These are phyloP conservation scores for Rhizophagus prolifer DNA, from an alignment of 192 early-diverging fungal species.

Conservation along the genomic window DNA sequence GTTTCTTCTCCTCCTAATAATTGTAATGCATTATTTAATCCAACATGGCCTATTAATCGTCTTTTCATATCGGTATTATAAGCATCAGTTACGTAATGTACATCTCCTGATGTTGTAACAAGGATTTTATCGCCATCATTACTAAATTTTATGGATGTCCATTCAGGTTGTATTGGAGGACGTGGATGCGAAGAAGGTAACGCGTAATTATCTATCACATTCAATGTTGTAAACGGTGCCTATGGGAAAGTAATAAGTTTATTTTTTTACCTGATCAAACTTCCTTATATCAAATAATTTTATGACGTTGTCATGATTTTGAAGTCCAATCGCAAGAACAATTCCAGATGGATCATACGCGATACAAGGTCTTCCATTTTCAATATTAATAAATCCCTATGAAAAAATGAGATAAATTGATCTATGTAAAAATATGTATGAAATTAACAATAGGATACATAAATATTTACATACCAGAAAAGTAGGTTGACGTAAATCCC, in stretches of 20 bases:
- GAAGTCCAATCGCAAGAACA: slow-evolving; percentile 68
- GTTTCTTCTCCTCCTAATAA: slow-evolving; percentile 54
- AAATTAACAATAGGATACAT: neutral
- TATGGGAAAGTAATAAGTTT: slow-evolving; percentile 5
- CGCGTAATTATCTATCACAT: slow-evolving; percentile 31
- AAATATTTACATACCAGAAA: slow-evolving; percentile 49
- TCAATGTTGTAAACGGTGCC: slow-evolving; percentile 51
- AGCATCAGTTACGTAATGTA: slow-evolving; percentile 67
- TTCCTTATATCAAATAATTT: slow-evolving; percentile 74
- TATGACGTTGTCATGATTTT: slow-evolving; percentile 44
- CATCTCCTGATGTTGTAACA: slow-evolving; percentile 59
- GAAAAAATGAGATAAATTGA: neutral
- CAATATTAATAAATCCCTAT: slow-evolving; percentile 41
- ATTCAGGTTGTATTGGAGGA: slow-evolving; percentile 34
- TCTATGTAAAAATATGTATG: neutral
- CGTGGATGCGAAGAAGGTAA: slow-evolving; percentile 12
- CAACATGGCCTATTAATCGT: slow-evolving; percentile 46
- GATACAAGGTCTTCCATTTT: slow-evolving; percentile 49
- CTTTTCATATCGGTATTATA: slow-evolving; percentile 52
- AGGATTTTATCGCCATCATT: slow-evolving; percentile 77
- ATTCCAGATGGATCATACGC: slow-evolving; percentile 79
- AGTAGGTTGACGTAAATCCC: slow-evolving; percentile 73
- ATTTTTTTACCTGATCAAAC: slow-evolving; percentile 43
- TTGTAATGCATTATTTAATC: slow-evolving; percentile 26
- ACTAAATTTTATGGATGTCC: slow-evolving; percentile 68